Evolutionary conservation across 2,329 filamentous ascomycete species (phyloP).

Genomic region (Septoria linicola): DNA sequence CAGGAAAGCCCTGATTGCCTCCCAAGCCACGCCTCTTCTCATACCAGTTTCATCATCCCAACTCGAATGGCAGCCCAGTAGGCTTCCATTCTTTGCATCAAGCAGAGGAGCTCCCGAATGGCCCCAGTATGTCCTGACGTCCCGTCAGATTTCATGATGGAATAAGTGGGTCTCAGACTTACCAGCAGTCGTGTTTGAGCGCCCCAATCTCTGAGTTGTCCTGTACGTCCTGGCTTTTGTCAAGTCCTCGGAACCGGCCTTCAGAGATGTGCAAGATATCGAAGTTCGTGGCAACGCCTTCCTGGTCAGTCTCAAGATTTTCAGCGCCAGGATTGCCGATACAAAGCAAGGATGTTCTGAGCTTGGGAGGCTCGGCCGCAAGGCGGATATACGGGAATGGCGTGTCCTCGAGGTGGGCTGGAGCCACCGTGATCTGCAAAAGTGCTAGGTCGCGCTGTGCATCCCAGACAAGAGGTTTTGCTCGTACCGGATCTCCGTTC

Average conservation of each 20-base stretch:
- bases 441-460: slow-evolving; percentile 48
- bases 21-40: slow-evolving; percentile 50
- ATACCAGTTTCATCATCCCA: slow-evolving; percentile 56
- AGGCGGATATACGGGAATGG: slow-evolving; percentile 27
- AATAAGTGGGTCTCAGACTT: no score
- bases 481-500: slow-evolving; percentile 42
- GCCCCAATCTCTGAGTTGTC: slow-evolving; percentile 55
- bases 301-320: slow-evolving; percentile 49
- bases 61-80: slow-evolving; percentile 55
- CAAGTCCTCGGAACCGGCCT: slow-evolving; percentile 46
- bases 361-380: slow-evolving; percentile 17
- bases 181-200: slow-evolving; percentile 55
- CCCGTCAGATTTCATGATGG: no score
- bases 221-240: slow-evolving; percentile 44
- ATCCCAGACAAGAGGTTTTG: slow-evolving; percentile 47
- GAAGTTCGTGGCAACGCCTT: slow-evolving; percentile 45
- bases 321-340: slow-evolving; percentile 46
- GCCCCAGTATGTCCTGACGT: slow-evolving; percentile 61
- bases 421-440: slow-evolving; percentile 42
- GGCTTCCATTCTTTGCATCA: slow-evolving; percentile 38
- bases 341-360: slow-evolving; percentile 35
- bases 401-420: slow-evolving; percentile 14
- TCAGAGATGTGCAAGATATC: slow-evolving; percentile 50
- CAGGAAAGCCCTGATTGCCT: slow-evolving; percentile 48
- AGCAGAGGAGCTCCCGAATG: slow-evolving; percentile 55